Evolutionary conservation across 768 basidiomycete species (phyloP), one percentile per base, ranked within the genome.

Genomic region (Kwoniella mangroviensis): DNA sequence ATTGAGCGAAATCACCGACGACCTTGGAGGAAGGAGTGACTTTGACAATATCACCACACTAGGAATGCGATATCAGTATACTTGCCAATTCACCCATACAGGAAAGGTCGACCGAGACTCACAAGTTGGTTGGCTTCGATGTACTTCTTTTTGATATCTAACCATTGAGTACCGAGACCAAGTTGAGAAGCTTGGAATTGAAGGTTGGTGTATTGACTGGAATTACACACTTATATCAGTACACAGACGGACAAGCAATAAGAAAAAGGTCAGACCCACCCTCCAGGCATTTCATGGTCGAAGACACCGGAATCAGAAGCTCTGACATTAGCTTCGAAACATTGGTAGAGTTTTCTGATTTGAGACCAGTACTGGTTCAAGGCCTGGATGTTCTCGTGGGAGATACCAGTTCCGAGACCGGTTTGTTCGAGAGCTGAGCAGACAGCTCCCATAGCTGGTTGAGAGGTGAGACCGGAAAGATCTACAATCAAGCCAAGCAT

Each of bases 1-100:
- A 97, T 84, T 99, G 97, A 19, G 97, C 97, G 84, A 99, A 97
- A 86, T 99, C 97, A 26, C 97, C 97, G 59, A 98, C 95, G 58
- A 96, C 93, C 86, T 98, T 99, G 53, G 97, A 98, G 13, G 97
- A 97, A 40, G 97, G 97, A 26, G 97, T 99, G 76, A 98, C 96
- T 88, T 99, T 99, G 87, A 98, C 90, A 83, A 99, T 91, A 76
- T 98, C 94, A 56, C 97, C 97, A 83, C 96, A 98, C 90, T 94
- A 68, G 6, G 6, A 34, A 34, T 0, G 34, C 34, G 6, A 34
- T 0, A 65, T 6, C 22, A 53, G 22, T 41, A 62, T 55, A 19
- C 54, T 28, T 41, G n/a, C 40, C 13, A 21, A 55, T 51, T 19
- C 17, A 28, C 19, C 53, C 22, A 15, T 21, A 13, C 42, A 19